Percentiles rank a stretch among this genome's conserved stretches.
These are phyloP conservation scores for Penicillium sp. DNA, from an alignment of 2,329 filamentous ascomycete genomes.

Conservation along the genomic window DNA sequence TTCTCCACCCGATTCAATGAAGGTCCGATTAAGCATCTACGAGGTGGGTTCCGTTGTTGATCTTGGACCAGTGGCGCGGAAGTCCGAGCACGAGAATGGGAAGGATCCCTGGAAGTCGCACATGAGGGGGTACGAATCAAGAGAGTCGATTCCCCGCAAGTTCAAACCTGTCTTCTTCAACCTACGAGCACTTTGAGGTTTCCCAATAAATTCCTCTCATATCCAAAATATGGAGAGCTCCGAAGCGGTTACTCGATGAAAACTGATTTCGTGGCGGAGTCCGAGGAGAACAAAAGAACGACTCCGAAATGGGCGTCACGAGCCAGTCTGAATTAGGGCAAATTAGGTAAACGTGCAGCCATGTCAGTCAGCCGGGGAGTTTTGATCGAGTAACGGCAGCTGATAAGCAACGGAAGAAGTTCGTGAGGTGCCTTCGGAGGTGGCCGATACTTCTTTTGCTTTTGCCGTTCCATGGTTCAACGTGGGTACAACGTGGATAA, in stretches of 20 bases:
- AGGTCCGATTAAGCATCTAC: constrained; percentile 9
- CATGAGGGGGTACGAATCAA: not conserved
- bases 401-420: constrained; percentile 3
- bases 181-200: no score
- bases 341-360: constrained; percentile 27
- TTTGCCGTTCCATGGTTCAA: not conserved
- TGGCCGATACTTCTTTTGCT: not conserved
- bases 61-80: not conserved
- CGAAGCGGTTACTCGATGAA: not conserved
- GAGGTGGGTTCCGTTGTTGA: not conserved
- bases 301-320: no score
- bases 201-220: no score
- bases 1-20: no score
- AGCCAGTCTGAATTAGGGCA: no score
- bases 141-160: not conserved
- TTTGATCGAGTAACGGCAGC: constrained; percentile 8
- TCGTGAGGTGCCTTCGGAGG: not conserved
- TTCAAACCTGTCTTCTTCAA: not conserved
- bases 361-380: not conserved
- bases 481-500: not conserved
- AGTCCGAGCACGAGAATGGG: not conserved
- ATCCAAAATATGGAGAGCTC: no score
- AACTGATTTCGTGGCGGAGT: not conserved
- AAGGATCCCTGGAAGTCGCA: not conserved
- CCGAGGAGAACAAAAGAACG: not conserved